A percentile compares a stretch with the other conserved stretches of the same genome.
phyloP scores from a whole-genome alignment of 2,329 filamentous ascomycete species.

The Calonectria pauciramosa region DNA sequence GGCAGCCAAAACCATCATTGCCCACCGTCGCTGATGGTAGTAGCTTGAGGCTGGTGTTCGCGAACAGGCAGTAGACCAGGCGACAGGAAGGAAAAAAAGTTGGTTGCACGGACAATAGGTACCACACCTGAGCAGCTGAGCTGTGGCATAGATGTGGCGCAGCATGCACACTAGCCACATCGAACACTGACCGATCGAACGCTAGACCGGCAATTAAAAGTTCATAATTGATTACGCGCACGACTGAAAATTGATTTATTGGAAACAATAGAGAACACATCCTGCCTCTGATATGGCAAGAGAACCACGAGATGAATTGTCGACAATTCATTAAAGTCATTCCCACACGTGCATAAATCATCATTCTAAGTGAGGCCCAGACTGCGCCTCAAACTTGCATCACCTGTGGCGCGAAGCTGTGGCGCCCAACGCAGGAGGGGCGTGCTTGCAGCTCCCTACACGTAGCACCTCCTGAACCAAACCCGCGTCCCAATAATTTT shows the following conservation, averaged over 20 bases:
- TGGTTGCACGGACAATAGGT: constrained; percentile 38
- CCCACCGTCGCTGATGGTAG: constrained; percentile 27
- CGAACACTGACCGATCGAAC: background rate
- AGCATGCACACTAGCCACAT: background rate
- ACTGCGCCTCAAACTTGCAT: background rate
- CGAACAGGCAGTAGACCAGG: constrained; percentile 23
- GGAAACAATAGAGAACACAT: background rate
- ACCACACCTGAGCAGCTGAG: constrained; percentile 11
- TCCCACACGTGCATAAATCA: background rate
- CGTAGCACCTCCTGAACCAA: constrained; percentile 41
- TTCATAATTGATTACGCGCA: background rate
- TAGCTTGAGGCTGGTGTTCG: constrained; percentile 27
- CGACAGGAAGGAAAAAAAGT: constrained; percentile 42
- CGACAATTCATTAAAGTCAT: background rate
- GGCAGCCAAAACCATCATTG: constrained; percentile 29
- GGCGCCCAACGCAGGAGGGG: constrained; percentile 21
- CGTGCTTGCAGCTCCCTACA: constrained; percentile 20
- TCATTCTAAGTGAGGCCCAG: background rate
- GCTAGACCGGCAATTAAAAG: background rate
- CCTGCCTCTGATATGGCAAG: background rate
- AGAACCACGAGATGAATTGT: background rate
- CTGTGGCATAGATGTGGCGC: constrained; percentile 19
- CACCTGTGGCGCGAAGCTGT: constrained; percentile 27
- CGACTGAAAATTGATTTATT: background rate
- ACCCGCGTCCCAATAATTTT: constrained; percentile 39